A percentile compares a stretch with the other conserved stretches of the same genome.
Conservation (phyloP, 2,329 filamentous ascomycete genomes). For the Neonectria punicea region DNA sequence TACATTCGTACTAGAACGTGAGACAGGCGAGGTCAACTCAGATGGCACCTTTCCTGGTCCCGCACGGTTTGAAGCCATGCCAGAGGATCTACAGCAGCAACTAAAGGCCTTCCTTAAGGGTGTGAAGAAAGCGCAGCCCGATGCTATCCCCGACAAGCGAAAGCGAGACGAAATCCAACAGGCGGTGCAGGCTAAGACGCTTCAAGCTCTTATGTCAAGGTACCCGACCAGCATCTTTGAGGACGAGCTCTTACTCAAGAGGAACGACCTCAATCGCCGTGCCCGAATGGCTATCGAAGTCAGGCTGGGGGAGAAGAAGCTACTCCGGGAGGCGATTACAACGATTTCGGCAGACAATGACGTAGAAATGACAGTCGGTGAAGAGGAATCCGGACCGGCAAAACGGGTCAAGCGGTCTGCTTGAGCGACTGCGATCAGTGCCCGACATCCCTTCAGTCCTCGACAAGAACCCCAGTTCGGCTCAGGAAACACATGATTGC, state of each 20-base stretch:
- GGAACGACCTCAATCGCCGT: constrained; percentile 47
- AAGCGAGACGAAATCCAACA: constrained; percentile 59
- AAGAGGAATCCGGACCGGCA: constrained; percentile 36
- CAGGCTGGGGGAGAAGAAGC: constrained; percentile 76
- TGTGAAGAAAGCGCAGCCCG: constrained; percentile 56
- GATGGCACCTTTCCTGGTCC: constrained; percentile 56
- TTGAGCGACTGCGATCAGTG: constrained; percentile 21
- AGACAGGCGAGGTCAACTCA: constrained; percentile 61
- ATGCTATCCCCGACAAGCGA: constrained; percentile 59
- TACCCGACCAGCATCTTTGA: constrained; percentile 56
- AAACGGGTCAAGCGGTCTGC: constrained; percentile 45
- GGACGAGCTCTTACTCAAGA: constrained; percentile 52
- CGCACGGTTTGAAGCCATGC: constrained; percentile 54
- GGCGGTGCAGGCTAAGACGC: constrained; percentile 51
- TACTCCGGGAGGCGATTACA: constrained; percentile 66
- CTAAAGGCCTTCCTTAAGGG: constrained; percentile 62
- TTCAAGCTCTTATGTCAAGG: constrained; percentile 52
- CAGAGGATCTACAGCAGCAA: constrained; percentile 63
- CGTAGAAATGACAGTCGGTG: constrained; percentile 43
- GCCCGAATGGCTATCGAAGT: constrained; percentile 73
- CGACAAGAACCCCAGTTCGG: background rate
- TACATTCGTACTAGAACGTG: constrained; percentile 74
- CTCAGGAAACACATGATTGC: background rate
- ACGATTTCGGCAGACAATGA: constrained; percentile 42
- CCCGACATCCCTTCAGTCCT: background rate